Conservation (phyloP, 768 basidiomycete genomes). For the Suillus plorans region DNA sequence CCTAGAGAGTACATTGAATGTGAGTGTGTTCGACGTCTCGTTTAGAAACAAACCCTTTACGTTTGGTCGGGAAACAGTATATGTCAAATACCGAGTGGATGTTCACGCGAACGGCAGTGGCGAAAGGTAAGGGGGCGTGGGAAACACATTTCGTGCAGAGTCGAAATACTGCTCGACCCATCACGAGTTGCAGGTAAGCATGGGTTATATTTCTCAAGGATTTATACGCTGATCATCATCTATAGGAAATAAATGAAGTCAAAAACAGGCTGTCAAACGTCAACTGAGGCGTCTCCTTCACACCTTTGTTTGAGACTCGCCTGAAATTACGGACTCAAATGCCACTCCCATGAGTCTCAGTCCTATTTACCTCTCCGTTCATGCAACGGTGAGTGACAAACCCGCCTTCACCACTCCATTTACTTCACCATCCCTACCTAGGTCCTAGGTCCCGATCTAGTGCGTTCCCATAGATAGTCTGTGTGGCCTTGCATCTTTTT, state of each 20-base stretch:
- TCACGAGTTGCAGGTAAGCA: conserved; percentile 59
- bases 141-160: background rate
- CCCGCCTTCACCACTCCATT: background rate
- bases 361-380: background rate
- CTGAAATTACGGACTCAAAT: too few species aligned
- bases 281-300: conserved; percentile 36
- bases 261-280: conserved; percentile 61
- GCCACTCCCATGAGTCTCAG: background rate
- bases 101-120: background rate
- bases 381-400: background rate
- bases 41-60: background rate
- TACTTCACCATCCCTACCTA: background rate
- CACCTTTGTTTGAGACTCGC: background rate
- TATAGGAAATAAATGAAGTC: conserved; percentile 59
- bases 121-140: background rate
- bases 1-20: background rate
- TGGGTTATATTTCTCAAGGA: background rate
- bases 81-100: background rate
- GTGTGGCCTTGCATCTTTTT: background rate
- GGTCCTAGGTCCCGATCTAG: background rate
- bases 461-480: background rate
- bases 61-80: background rate
- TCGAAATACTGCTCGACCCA: conserved; percentile 49
- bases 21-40: background rate
- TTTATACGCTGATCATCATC: background rate